Conservation (phyloP, 768 basidiomycete genomes). For the Goffeauzyma gilvescens region DNA sequence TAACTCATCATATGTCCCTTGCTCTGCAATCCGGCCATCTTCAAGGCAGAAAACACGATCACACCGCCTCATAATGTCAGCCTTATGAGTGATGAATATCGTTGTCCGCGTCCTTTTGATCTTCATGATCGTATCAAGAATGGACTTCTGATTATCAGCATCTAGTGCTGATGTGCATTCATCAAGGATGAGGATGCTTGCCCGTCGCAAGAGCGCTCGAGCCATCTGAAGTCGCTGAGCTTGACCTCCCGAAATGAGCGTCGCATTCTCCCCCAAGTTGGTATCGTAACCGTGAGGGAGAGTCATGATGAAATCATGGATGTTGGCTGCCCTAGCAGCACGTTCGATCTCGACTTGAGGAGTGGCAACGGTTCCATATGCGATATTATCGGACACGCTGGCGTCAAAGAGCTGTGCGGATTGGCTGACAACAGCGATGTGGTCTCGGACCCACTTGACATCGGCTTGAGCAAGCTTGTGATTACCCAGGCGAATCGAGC, state of each 20-base stretch:
- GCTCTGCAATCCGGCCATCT: constrained; percentile 57
- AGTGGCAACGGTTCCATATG: constrained; percentile 44
- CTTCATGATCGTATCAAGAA: constrained; percentile 53
- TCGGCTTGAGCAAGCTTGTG: constrained; percentile 43
- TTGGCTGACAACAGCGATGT: constrained; percentile 76
- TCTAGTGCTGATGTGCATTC: constrained; percentile 93
- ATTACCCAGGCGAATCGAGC: constrained; percentile 45
- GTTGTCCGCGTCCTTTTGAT: constrained; percentile 59
- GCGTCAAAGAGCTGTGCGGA: constrained; percentile 75
- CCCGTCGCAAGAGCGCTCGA: constrained; percentile 58
- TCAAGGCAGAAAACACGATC: constrained; percentile 67
- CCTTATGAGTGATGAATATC: constrained; percentile 82
- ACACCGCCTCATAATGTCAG: constrained; percentile 76
- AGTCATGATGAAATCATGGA: constrained; percentile 65
- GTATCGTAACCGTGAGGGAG: constrained; percentile 77
- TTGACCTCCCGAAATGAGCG: constrained; percentile 82
- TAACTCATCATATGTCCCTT: constrained; percentile 56
- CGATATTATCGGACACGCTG: constrained; percentile 69
- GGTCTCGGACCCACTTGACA: constrained; percentile 57
- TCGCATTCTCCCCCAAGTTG: constrained; percentile 69
- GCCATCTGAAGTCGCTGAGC: constrained; percentile 86
- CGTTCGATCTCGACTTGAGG: constrained; percentile 43
- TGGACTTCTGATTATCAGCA: constrained; percentile 57
- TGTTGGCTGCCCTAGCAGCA: constrained; percentile 60
- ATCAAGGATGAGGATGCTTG: constrained; percentile 63